Evolutionary conservation across 805 yeast genomes (phyloP), one percentile per base, ranked within the genome.

Genomic region (Yarrowia sp.): DNA sequence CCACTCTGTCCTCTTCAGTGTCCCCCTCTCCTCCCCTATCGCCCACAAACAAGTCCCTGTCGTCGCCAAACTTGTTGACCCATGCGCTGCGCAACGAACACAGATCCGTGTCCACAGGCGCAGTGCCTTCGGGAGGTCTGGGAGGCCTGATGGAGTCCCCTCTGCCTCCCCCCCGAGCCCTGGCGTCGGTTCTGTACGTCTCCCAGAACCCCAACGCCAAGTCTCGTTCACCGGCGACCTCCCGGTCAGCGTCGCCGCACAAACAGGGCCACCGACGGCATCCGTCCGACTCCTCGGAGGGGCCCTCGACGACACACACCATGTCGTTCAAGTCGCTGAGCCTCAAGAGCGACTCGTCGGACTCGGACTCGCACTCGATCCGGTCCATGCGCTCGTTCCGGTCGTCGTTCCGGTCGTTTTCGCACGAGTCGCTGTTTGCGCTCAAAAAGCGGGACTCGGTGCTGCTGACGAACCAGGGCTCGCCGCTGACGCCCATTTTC

Each of bases 371-470:
- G 16, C 61, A 32, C 19, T 67, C 69, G 15, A 16, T 45, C 16
- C 68, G 46, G 40, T 65, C 46, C 19, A 41, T 59, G 43, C 66
- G 67, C n/a, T 56, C 63, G 22, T 42, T 56, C 46, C 63, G 63
- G 15, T 49, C 67, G 22, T 52, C 67, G 32, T 35, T 67, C 68
- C 70, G 52, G 32, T 67, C 67, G 11, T 65, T 41, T 22, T 68
- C 63, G 22, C 70, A 15, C 42, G 67, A 35, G 16, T 35, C 43
- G 50, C 61, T 53, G 56, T 68, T 50, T 64, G 70, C 53, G 48
- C 68, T 49, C 14, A 36, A 52, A 16, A 50, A 35, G 36, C 35
- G 53, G 3, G 67, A 58, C 48, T n/a, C 55, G 15, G 16, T 59
- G 58, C 22, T 22, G 38, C 35, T 19, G 49, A 11, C 64, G 8